Evolutionary conservation across 495 filamentous ascomycete species (phyloP), one percentile per base, ranked within the genome.

Genomic region (Chaetomium fimeti): DNA sequence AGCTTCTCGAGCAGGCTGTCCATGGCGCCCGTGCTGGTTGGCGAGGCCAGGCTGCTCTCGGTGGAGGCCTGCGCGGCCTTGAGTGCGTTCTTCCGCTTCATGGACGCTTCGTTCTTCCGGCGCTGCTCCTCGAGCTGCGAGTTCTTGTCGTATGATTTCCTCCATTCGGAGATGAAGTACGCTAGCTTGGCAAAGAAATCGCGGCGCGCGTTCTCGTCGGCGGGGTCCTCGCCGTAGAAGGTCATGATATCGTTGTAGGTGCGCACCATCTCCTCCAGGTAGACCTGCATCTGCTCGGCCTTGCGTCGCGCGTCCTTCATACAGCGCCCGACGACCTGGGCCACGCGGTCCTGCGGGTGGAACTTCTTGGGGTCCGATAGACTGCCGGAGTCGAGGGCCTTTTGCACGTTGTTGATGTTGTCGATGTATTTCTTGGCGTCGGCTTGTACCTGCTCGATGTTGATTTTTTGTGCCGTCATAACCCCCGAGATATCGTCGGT

Each of bases 301-400:
- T 98, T 98, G 69, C 93, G 83, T 65, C 94, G 79, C 43, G 94
- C 95, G 68, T 98, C 95, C 76, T 97, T 97, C 92, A 98, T 96
- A 63, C 85, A 89, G 40, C 93, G 84, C 75, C 95, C 91, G 52
- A 96, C 91, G 22, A 98, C 84, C 74, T 96, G 90, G 68, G 89
- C 88, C 56, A 97, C 92, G 47, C 95, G 90, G 75, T 98, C 94
- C 74, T 97, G 91, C 6, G 94, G 94, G 70, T 98, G 94, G 81
- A 98, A 98, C 70, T 94, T 96, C 84, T 93, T 96, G 32, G 93
- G 87, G 74, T 98, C 94, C 69, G 91, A 96, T 59, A 98, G 82
- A 74, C 97, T 98, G 63, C 94, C 94, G 5, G 88, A 88, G 74
- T 98, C 94, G 48, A 98, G 85, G 40, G 91, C 93, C 69, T 83